Base-by-base conservation (phyloP, 805 yeast genomes). In the Wickerhamiella qilinensis region DNA sequence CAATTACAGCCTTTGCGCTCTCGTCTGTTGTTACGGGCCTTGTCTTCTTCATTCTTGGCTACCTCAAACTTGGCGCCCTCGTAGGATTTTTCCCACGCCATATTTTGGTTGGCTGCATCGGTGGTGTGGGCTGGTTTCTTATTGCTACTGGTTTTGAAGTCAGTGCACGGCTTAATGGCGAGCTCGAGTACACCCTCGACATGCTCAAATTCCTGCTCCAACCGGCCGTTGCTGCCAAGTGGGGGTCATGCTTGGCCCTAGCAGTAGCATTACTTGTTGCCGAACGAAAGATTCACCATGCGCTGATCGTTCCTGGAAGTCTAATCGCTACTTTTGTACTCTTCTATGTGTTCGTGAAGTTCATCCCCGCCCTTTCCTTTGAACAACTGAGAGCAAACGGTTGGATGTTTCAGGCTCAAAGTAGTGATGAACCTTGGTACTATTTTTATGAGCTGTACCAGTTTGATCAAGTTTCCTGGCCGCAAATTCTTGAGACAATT, bases 11-110 rank as follows among this genome's bases (percentile, higher is more conserved):
- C 1, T 91, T 75, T 57, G 88, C 93, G 0, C 50, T 81, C 7
- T 79, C 93, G 40, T 73, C 96, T 0, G 60, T 91, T 9, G 68
- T 91, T 9, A 91, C 98, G 0, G 98, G 98, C 11, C 41, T 76
- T 3, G 81, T 80, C 1, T 91, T 91, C 53, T 74, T 71, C 47
- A 34, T 68, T 1, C 64, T 91, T 33, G 98, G 98, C 4, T 77
- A 74, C 50, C 72, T 82, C 51, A 71, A 67, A 42, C 61, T 91
- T 28, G 98, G 98, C 5, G 71, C 82, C 24, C 61, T 91, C 18
- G 94, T 88, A 17, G 94, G 94, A 0, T 91, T 85, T 55, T 91
- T 91, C 65, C 98, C 98, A 1, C 67, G 96, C 44, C 98, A 91
- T 57, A 88, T 91, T 40, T 66, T 91, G 21, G 91, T 91, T 28